These are phyloP conservation scores for Rubus idaeus DNA, from an alignment of 306 rosid genomes.

Conservation along the genomic window DNA sequence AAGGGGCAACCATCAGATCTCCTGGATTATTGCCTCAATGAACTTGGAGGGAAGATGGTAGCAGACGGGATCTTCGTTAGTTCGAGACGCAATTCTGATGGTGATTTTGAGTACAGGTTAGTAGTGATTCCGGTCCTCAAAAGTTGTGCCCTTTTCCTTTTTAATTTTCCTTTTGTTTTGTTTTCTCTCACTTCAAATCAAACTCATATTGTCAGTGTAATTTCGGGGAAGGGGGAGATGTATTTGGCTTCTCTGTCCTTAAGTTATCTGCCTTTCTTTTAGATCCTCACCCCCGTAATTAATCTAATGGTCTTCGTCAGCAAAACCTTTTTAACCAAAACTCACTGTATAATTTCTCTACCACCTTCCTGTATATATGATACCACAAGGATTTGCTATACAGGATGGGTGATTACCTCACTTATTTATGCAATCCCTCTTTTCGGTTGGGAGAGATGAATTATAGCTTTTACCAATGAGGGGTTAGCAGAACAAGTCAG, in stretches of 20 bases:
- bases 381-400: background rate
- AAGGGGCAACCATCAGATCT: constrained; percentile 76
- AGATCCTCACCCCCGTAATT: background rate
- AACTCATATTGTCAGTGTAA: background rate
- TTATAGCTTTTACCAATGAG: background rate
- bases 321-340: background rate
- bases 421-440: background rate
- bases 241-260: background rate
- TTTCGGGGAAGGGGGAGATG: too few relatives aligned
- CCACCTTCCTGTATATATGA: background rate
- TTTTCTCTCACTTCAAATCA: background rate
- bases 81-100: constrained; percentile 68
- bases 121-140: constrained; percentile 19
- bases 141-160: constrained; percentile 4
- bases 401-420: background rate
- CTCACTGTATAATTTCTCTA: background rate
- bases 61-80: constrained; percentile 69
- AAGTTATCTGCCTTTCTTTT: background rate
- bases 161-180: background rate
- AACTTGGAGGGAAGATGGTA: constrained; percentile 75
- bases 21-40: constrained; percentile 74
- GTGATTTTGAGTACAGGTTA: constrained; percentile 78
- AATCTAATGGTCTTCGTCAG: background rate
- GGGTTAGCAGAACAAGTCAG: background rate
- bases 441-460: background rate